Evolutionary conservation across 768 basidiomycete species (phyloP), one percentile per base, ranked within the genome.

Genomic region (Boletus sensibilis): DNA sequence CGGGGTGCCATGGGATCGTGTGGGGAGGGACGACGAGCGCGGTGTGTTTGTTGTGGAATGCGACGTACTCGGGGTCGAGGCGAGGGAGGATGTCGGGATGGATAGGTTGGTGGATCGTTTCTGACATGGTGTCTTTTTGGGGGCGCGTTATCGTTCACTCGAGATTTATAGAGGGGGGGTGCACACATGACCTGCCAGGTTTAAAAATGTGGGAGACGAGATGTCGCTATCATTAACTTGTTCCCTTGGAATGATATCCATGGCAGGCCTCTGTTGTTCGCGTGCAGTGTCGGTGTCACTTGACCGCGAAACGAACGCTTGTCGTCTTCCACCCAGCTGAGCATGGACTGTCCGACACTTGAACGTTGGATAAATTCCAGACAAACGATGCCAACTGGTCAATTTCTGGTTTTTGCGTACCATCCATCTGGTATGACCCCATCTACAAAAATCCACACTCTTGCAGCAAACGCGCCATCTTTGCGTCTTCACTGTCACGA

Each of bases 11-110:
- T 21, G 83, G 80, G 11, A 87, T 52, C 5, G 80, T 79, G 61
- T 88, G 82, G 4, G 79, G 76, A 1, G 80, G 80, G 2, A 74
- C 71, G 23, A 79, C 56, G 56, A 79, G 66, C 1, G 75, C 66
- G n/a, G 83, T 57, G 44, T 76, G 69, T 14, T 67, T 60, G 58
- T 81, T 83, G 67, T 87, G 83, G 66, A 85, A 85, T 9, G 73
- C 75, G 52, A 81, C 70, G 64, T 87, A 90, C 64, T 87, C 83
- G 9, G 86, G 80, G 63, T 87, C 83, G 48, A 90, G 77, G 27
- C 73, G 76, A 8, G 74, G 60, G 23, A 84, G 64, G 53, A 89
- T 70, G 10, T 83, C 81, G 1, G 85, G 83, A 60, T 88, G 83
- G 20, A 90, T 71, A 16, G 85, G 82, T 50, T 83, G 79, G 52